A percentile compares a stretch with the other conserved stretches of the same genome.
phyloP scores from a whole-genome alignment of 495 filamentous ascomycete genomes.

The Penicillium pulvis region DNA sequence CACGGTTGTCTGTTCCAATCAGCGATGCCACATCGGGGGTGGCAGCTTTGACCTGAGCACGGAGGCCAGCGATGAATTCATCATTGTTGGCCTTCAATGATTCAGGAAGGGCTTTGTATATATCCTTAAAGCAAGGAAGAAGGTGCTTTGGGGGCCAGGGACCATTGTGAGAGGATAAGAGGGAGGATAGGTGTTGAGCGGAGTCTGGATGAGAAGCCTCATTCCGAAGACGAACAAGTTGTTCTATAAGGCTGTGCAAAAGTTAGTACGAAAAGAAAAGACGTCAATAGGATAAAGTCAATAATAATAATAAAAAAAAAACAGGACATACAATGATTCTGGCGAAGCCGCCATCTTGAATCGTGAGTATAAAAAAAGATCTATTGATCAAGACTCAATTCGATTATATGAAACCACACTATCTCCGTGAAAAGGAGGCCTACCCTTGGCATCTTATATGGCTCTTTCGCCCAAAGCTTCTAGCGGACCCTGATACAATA shows the following conservation, averaged over 20 bases:
- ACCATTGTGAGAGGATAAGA: slow-evolving; percentile 14
- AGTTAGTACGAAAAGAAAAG: neutral
- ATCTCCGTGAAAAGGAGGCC: neutral
- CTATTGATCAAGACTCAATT: neutral
- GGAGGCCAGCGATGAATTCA: slow-evolving; percentile 11
- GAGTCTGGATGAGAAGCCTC: slow-evolving; percentile 19
- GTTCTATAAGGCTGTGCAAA: slow-evolving; percentile 11
- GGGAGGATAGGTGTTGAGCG: slow-evolving; percentile 7
- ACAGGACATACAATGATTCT: neutral
- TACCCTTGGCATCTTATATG: slow-evolving; percentile 1
- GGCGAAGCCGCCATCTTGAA: slow-evolving; percentile 15
- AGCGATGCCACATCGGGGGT: slow-evolving; percentile 11
- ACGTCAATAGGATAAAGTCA: neutral
- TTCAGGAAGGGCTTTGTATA: slow-evolving; percentile 20
- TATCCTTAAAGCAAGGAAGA: slow-evolving; percentile 17
- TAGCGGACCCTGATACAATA: neutral
- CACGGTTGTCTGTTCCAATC: slow-evolving; percentile 18
- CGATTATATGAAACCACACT: neutral
- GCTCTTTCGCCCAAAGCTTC: neutral
- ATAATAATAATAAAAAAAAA: no score
- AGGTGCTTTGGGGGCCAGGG: slow-evolving; percentile 14
- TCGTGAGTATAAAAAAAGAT: neutral
- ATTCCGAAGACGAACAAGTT: slow-evolving; percentile 17
- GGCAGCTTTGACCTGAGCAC: slow-evolving; percentile 15
- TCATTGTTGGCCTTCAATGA: slow-evolving; percentile 11